Conservation (phyloP, 495 filamentous ascomycete genomes). For the Filosporella fistucella region DNA sequence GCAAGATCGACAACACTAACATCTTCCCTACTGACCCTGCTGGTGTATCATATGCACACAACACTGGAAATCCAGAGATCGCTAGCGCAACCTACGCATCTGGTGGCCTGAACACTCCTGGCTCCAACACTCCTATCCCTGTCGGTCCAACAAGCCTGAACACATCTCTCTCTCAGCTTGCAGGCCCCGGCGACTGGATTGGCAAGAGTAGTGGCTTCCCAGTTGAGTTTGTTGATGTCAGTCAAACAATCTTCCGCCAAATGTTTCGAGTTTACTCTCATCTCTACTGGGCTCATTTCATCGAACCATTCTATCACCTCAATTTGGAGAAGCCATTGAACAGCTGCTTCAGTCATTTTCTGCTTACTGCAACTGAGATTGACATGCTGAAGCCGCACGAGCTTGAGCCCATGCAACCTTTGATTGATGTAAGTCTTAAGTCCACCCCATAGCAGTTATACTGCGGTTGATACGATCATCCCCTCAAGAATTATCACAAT, state of each 20-base stretch:
- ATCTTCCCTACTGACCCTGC: constrained; percentile 79
- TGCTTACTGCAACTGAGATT: constrained; percentile 81
- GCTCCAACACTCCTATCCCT: constrained; percentile 44
- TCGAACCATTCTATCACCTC: constrained; percentile 79
- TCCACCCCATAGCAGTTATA: too few relatives aligned
- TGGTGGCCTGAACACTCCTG: constrained; percentile 53
- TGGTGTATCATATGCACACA: constrained; percentile 50
- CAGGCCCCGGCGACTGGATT: constrained; percentile 63
- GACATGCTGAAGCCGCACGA: constrained; percentile 78
- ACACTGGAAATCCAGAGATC: constrained; percentile 39
- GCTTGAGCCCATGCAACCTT: constrained; percentile 87
- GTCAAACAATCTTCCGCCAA: constrained; percentile 88
- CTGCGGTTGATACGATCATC: too few relatives aligned
- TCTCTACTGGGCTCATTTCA: constrained; percentile 79
- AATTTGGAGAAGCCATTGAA: constrained; percentile 83
- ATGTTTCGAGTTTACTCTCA: constrained; percentile 97
- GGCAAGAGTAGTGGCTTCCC: constrained; percentile 88
- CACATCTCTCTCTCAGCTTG: constrained; percentile 39
- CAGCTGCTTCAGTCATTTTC: constrained; percentile 92
- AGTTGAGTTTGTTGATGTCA: constrained; percentile 76
- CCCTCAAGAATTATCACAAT: too few relatives aligned
- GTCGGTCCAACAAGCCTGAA: constrained; percentile 42
- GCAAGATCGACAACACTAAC: constrained; percentile 80
- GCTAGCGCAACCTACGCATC: constrained; percentile 50
- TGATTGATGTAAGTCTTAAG: too few relatives aligned